Conservation (phyloP, 2,329 filamentous ascomycete species). For the Lasiodiplodia sp. region DNA sequence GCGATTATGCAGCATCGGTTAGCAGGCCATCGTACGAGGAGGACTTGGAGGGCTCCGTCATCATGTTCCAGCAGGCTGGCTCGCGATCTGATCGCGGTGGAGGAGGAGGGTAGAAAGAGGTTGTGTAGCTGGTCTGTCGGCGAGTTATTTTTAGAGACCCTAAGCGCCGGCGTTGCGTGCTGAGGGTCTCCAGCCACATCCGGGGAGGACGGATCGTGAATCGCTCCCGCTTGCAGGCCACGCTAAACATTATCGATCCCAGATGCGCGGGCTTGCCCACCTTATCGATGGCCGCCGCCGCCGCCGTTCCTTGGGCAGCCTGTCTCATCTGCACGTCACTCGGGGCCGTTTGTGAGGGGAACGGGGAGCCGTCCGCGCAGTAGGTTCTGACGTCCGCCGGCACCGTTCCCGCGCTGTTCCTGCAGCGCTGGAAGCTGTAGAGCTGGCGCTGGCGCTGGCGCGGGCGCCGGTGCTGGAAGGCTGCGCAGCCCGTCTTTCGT, state of each 20-base stretch:
- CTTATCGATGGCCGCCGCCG: slow-evolving; percentile 20
- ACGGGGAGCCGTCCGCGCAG: background rate
- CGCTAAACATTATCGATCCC: slow-evolving; percentile 27
- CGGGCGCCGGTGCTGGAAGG: background rate
- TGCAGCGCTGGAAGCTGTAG: background rate
- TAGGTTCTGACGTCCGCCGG: slow-evolving; percentile 4
- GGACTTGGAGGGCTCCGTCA: slow-evolving; percentile 1
- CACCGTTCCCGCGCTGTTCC: background rate
- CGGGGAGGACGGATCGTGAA: slow-evolving; percentile 28
- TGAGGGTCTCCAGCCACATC: slow-evolving; percentile 26
- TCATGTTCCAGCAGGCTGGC: slow-evolving; percentile 9
- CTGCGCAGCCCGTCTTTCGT: background rate
- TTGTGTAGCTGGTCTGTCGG: background rate
- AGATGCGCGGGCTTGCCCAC: slow-evolving; percentile 19
- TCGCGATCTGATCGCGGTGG: slow-evolving; percentile 13
- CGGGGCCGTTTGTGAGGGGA: slow-evolving; percentile 13
- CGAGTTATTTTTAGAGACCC: slow-evolving; percentile 1
- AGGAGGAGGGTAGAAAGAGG: slow-evolving; percentile 11
- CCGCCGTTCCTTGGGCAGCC: background rate
- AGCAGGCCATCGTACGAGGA: slow-evolving; percentile 17
- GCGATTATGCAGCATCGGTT: slow-evolving; percentile 17
- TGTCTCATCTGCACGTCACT: slow-evolving; percentile 27
- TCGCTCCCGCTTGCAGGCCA: slow-evolving; percentile 27
- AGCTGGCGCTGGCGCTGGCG: background rate
- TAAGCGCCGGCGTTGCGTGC: slow-evolving; percentile 5